These are phyloP conservation scores for Neopestalotiopsis rosae DNA, from an alignment of 2,329 filamentous ascomycete genomes.

Conservation along the genomic window DNA sequence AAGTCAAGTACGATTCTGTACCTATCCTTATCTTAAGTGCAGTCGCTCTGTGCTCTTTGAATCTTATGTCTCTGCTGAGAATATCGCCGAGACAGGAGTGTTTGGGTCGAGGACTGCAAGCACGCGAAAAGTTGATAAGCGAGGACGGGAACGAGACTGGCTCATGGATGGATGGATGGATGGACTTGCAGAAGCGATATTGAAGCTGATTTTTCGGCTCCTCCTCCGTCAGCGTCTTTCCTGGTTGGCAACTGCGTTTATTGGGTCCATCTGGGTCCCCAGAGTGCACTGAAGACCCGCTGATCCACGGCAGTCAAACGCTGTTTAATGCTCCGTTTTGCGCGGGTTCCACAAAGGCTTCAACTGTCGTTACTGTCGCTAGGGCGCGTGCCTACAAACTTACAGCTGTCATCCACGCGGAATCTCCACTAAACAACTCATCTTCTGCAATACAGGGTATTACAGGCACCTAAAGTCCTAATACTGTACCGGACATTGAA, in stretches of 20 bases:
- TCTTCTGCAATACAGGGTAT: neutral
- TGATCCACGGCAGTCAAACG: neutral
- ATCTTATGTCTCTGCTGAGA: neutral
- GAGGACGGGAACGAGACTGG: neutral
- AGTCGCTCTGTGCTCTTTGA: neutral
- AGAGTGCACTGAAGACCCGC: neutral
- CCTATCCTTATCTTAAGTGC: neutral
- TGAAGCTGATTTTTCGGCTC: neutral
- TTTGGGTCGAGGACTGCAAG: neutral
- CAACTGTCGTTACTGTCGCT: neutral
- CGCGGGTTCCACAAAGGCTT: neutral
- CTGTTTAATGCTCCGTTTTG: neutral
- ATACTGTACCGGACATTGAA: too few species aligned
- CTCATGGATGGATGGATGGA: too few species aligned
- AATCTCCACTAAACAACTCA: neutral
- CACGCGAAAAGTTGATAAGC: neutral
- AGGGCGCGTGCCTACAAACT: too few species aligned
- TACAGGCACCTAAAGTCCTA: neutral
- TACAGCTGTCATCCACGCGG: neutral
- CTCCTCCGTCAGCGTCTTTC: neutral
- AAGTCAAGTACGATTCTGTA: neutral
- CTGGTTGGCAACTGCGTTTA: neutral
- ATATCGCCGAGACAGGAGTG: neutral
- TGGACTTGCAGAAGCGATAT: neutral
- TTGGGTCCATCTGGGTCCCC: neutral